Percentiles rank a stretch among this genome's conserved stretches.
Evolutionary conservation across 495 filamentous ascomycete species (phyloP).

Genomic region (Podospora comata): DNA sequence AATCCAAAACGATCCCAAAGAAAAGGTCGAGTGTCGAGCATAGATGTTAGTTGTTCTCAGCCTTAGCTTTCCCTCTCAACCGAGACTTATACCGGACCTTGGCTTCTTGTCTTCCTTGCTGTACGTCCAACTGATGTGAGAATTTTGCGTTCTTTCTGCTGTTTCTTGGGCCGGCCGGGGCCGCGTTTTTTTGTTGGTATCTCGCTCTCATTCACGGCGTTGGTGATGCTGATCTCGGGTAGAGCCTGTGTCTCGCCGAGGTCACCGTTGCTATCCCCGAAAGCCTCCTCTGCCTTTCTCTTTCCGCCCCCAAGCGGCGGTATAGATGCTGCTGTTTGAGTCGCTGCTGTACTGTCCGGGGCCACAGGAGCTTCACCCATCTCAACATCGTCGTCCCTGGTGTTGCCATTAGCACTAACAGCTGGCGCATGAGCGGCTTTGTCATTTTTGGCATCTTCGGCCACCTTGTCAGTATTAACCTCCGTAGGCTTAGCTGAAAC

Average conservation of each 20-base stretch:
- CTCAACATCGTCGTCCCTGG: conserved; percentile 20
- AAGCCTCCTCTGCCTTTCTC: conserved; percentile 17
- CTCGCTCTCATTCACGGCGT: not conserved
- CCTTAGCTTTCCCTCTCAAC: not conserved
- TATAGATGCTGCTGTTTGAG: not conserved
- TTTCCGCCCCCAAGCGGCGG: conserved; percentile 13
- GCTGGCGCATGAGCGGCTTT: conserved; percentile 6
- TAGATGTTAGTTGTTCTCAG: conserved; percentile 10
- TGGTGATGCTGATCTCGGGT: conserved; percentile 26
- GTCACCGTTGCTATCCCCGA: conserved; percentile 21
- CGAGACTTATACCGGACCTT: conserved; percentile 36
- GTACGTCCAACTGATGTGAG: conserved; percentile 37
- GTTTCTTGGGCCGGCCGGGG: conserved; percentile 39
- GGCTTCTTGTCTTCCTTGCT: conserved; percentile 44
- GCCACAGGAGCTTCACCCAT: conserved; percentile 20
- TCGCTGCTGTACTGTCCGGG: conserved; percentile 12
- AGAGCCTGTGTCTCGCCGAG: conserved; percentile 37
- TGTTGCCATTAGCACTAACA: conserved; percentile 10
- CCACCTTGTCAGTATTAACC: conserved; percentile 3
- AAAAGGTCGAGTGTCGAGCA: not conserved
- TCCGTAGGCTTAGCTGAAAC: conserved; percentile 5
- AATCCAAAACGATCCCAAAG: too few species aligned
- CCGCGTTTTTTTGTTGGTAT: conserved; percentile 29
- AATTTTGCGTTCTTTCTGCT: conserved; percentile 38
- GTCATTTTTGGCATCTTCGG: conserved; percentile 11